Base-by-base conservation (phyloP, 768 basidiomycete genomes). In the Phylloporus scabripes region DNA sequence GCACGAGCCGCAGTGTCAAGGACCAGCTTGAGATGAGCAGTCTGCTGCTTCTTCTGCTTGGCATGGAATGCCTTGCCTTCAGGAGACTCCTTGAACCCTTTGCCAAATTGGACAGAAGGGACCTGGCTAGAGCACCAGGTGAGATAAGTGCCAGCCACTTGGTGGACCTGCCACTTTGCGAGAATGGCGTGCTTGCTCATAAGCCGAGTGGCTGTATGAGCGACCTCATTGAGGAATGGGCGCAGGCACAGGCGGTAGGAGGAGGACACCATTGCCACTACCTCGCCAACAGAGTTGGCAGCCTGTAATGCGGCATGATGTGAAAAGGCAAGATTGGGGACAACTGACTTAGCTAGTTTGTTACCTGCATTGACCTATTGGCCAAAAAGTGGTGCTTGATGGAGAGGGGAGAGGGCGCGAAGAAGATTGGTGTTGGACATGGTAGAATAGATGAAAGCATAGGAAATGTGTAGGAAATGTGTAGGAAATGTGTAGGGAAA, bases 11-110 rank as follows among this genome's bases (percentile, higher is more conserved):
- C 2, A 6, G n/a, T 10, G 0, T 7, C 1, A 1, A 42, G n/a
- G 0, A 28, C n/a, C 2, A 11, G 1, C 0, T 4, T 28, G 4
- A 9, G 41, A 15, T 28, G 9, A 1, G 5, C 3, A 1, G 0
- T 1, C 0, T 26, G 40, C 7, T 12, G 7, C 40, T 21, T 11
- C 8, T n/a, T 15, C 2, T 4, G 33, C 15, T 33, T n/a, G 5
- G 11, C 2, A 1, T 6, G 23, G 3, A 15, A 21, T 2, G 14
- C 15, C 5, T 15, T 26, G 5, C 23, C 12, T 1, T 12, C 37
- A 2, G 26, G 24, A 14, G 5, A 15, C 15, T 41, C 11, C 11
- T 41, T 24, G 15, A 24, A 41, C 23, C 24, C 40, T 7, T 41
- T 41, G 23, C 10, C 12, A 1, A 41, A 15, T 2, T 15, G 21